Evolutionary conservation across 2,329 filamentous ascomycete species (phyloP).

Genomic region (Thielaviopsis cerberus): DNA sequence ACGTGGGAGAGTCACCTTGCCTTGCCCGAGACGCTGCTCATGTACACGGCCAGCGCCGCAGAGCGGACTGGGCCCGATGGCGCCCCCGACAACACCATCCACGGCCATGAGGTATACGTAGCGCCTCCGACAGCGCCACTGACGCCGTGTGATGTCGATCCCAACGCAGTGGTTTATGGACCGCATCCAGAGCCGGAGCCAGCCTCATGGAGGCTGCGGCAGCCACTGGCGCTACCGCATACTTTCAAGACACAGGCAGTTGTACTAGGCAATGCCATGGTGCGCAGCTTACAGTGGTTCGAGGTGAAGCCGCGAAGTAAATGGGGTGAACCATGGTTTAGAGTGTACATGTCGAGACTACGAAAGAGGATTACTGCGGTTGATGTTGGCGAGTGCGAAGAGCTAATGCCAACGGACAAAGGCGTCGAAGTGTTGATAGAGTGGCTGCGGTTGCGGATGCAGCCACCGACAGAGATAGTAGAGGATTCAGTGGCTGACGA

Average conservation of each 20-base stretch:
- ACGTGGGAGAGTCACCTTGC: constrained; percentile 27
- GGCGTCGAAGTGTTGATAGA: neutral
- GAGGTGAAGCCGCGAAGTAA: constrained; percentile 18
- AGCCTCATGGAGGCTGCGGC: neutral
- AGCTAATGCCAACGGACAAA: neutral
- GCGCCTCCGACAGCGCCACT: constrained; percentile 13
- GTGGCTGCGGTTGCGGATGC: neutral
- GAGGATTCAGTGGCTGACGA: too few relatives aligned
- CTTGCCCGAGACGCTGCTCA: constrained; percentile 30
- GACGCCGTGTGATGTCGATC: constrained; percentile 31
- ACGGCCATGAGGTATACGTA: constrained; percentile 28
- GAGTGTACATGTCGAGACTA: neutral
- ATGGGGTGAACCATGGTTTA: neutral
- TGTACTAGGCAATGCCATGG: constrained; percentile 8
- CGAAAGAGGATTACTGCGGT: neutral
- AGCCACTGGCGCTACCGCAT: neutral
- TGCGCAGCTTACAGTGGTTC: constrained; percentile 19
- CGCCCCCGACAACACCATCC: constrained; percentile 13
- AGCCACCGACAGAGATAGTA: neutral
- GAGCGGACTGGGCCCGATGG: constrained; percentile 21
- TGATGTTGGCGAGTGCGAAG: neutral
- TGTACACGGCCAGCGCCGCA: constrained; percentile 30
- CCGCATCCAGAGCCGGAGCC: constrained; percentile 1
- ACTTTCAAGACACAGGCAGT: constrained; percentile 6
- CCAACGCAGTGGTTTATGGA: constrained; percentile 26